Evolutionary conservation across 768 basidiomycete genomes (phyloP), one percentile per base, ranked within the genome.

Genomic region (Mycena pura): DNA sequence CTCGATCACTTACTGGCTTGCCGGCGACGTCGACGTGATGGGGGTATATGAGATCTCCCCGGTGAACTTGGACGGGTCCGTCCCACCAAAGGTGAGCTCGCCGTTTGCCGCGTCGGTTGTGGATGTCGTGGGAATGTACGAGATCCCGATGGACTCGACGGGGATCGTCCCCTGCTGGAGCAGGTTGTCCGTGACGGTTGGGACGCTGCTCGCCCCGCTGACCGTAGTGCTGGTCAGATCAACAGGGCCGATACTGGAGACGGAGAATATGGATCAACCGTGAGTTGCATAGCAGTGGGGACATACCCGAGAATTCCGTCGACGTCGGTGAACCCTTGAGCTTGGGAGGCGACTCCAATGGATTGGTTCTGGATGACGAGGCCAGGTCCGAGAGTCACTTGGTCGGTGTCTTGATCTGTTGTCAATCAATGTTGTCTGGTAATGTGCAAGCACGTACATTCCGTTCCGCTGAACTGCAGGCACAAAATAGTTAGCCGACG

Each of bases 141-240:
- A 86, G 67, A 86, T 83, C 5, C 82, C 84, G 54, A 87, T 74
- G 4, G 77, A 76, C 62, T 84, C 72, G 13, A 73, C 64, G 14
- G 76, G 45, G 60, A 88, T 86, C 3, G 70, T 71, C 10, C 82
- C 80, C 67, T 84, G 78, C 10, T 72, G 32, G 70, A 76, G 82
- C 13, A 86, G 77, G 70, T 83, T 87, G 73, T 86, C 82, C n/a
- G 80, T 84, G 17, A 88, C 80, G 11, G 86, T 87, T 9, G 84
- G 82, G 21, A 85, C 78, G 19, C 71, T 68, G 2, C 68, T 41
- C 10, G 72, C 74, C 51, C 72, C 70, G 3, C 72, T 72, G 34
- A 84, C 80, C n/a, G 81, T 84, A 67, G 70, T 69, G 63, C 45
- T 28, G 17, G 82, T 85, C 34, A 85, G 76, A 68, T 84, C 80